phyloP scores from a whole-genome alignment of 768 basidiomycete genomes.

The Suillus plorans region DNA sequence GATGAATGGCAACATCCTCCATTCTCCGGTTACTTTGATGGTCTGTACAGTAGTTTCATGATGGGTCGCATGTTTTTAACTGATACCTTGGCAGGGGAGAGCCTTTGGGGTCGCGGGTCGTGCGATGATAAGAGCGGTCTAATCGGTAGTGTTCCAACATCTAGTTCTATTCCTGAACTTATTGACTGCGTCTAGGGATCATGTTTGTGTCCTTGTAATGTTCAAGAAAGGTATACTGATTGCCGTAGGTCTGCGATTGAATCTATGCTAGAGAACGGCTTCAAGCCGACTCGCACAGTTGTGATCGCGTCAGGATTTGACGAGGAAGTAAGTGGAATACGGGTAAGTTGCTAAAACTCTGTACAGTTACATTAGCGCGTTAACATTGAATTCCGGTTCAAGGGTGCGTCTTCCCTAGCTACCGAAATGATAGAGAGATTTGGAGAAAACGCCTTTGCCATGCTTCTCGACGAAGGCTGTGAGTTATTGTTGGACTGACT shows the following conservation, averaged over 20 bases:
- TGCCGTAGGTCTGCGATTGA: constrained; percentile 41
- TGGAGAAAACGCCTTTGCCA: constrained; percentile 67
- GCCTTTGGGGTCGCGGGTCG: constrained; percentile 74
- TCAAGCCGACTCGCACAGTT: constrained; percentile 41
- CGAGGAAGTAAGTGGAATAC: constrained; percentile 50
- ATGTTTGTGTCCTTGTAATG: neutral
- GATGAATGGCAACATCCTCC: constrained; percentile 57
- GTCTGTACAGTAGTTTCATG: constrained; percentile 20
- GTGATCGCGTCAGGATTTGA: constrained; percentile 48
- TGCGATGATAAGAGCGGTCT: constrained; percentile 71
- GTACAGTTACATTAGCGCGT: neutral
- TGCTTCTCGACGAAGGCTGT: constrained; percentile 89
- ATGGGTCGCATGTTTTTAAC: neutral
- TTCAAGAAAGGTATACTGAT: neutral
- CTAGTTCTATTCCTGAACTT: neutral
- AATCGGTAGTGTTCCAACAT: constrained; percentile 27
- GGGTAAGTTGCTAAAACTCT: constrained; percentile 28
- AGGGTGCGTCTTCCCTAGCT: constrained; percentile 54
- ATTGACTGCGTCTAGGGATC: neutral
- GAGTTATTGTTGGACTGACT: constrained; percentile 16
- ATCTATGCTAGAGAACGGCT: constrained; percentile 43
- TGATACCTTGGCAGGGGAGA: constrained; percentile 33
- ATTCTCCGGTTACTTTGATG: constrained; percentile 57
- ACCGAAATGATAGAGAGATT: constrained; percentile 52
- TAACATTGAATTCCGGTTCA: neutral